Evolutionary conservation across 495 filamentous ascomycete genomes (phyloP).

Genomic region (Penicillium herquei): DNA sequence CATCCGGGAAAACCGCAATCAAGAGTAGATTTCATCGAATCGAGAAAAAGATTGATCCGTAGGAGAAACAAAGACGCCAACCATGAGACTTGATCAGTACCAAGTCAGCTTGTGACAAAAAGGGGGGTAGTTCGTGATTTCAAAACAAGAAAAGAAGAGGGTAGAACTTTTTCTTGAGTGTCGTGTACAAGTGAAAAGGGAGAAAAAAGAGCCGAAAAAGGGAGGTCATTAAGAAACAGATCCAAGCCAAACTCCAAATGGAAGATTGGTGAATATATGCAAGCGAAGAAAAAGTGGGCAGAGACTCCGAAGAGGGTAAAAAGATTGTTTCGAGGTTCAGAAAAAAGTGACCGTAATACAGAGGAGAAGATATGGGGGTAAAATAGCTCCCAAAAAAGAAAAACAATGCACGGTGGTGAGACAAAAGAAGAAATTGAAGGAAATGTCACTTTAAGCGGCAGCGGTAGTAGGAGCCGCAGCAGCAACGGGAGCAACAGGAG

Average conservation of each 20-base stretch:
- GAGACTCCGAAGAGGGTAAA: constrained; percentile 24
- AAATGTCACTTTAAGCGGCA: constrained; percentile 35
- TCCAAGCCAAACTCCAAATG: constrained; percentile 5
- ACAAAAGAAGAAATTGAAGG: neutral
- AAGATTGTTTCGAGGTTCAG: constrained; percentile 15
- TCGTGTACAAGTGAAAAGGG: constrained; percentile 44
- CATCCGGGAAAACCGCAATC: constrained; percentile 29
- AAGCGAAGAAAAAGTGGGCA: constrained; percentile 31
- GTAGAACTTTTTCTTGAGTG: constrained; percentile 40
- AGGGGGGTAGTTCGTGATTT: constrained; percentile 26
- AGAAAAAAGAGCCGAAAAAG: constrained; percentile 13
- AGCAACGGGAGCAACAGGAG: constrained; percentile 27
- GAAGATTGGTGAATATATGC: constrained; percentile 39
- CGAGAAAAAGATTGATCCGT: constrained; percentile 28
- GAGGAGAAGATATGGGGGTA: constrained; percentile 27
- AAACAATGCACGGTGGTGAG: constrained; percentile 25
- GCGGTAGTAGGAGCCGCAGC: constrained; percentile 51
- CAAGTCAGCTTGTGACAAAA: constrained; percentile 13
- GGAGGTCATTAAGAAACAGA: constrained; percentile 2
- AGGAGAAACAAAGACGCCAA: constrained; percentile 43
- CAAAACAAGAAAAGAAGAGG: constrained; percentile 17
- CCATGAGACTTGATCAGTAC: constrained; percentile 38
- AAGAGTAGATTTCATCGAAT: constrained; percentile 29
- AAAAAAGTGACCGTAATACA: constrained; percentile 36
- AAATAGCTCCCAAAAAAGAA: neutral